phyloP scores from a whole-genome alignment of 176 grass and related monocot species.

The Musa beccarii region DNA sequence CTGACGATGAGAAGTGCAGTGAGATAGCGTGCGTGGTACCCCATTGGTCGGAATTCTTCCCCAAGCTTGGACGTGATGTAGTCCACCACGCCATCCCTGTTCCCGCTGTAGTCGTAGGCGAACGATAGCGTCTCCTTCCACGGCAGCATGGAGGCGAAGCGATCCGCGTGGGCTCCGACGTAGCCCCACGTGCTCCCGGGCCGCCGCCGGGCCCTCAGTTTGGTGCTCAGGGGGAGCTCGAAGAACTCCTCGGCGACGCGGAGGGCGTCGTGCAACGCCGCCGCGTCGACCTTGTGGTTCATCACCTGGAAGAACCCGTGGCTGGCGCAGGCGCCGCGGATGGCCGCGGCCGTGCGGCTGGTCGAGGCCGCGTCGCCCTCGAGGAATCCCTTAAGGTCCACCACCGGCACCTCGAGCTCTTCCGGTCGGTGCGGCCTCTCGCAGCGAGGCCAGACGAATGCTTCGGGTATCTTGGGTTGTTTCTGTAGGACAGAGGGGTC shows the following conservation, averaged over 20 bases:
- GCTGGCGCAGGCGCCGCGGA: conserved; percentile 37
- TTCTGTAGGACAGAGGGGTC: conserved; percentile 18
- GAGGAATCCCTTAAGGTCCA: conserved; percentile 56
- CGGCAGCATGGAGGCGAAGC: conserved; percentile 73
- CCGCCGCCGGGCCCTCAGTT: conserved; percentile 43
- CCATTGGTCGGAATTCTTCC: conserved; percentile 47
- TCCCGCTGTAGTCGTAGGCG: conserved; percentile 33
- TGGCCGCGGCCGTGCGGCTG: conserved; percentile 26
- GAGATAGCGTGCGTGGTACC: conserved; percentile 1
- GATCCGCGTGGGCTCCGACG: conserved; percentile 70
- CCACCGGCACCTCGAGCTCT: conserved; percentile 43
- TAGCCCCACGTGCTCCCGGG: conserved; percentile 68
- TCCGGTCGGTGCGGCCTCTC: conserved; percentile 16
- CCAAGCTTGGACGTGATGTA: conserved; percentile 72
- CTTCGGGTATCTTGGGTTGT: conserved; percentile 46
- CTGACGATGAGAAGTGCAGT: too few species aligned
- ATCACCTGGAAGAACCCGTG: conserved; percentile 92
- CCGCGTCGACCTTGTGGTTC: conserved; percentile 45
- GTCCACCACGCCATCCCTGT: conserved; percentile 35
- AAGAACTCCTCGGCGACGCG: conserved; percentile 52
- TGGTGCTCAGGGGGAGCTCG: conserved; percentile 43
- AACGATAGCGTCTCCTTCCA: conserved; percentile 98
- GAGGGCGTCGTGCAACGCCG: conserved; percentile 31
- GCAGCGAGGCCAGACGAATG: conserved; percentile 60
- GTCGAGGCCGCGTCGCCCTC: conserved; percentile 27